phyloP scores from a whole-genome alignment of 2,329 filamentous ascomycete genomes.

The Botryosphaeria dothidea region DNA sequence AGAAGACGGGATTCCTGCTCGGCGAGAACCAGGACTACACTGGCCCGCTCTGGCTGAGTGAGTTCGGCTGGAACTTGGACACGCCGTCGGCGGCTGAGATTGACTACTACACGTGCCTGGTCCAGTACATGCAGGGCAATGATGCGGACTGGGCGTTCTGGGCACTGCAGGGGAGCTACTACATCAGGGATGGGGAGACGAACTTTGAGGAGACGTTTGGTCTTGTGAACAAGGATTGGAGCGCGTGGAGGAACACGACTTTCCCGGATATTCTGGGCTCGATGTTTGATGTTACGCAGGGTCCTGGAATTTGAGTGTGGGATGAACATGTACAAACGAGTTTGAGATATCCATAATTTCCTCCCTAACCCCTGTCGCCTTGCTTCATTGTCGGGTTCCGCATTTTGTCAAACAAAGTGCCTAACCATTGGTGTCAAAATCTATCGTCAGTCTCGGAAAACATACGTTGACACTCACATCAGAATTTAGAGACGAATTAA shows the following conservation, averaged over 20 bases:
- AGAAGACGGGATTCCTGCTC: conserved; percentile 55
- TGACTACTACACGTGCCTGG: conserved; percentile 54
- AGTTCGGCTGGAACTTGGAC: conserved; percentile 53
- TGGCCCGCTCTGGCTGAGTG: conserved; percentile 58
- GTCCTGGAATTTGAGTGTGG: conserved; percentile 31
- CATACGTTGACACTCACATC: too few species aligned
- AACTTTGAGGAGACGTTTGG: conserved; percentile 59
- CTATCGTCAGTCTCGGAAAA: too few species aligned
- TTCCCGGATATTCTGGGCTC: conserved; percentile 36
- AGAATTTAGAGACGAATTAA: too few species aligned
- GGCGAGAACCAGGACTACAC: conserved; percentile 50
- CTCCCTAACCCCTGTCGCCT: too few species aligned
- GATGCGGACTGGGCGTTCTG: conserved; percentile 63
- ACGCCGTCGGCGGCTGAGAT: conserved; percentile 49
- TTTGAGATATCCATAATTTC: too few species aligned
- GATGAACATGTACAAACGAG: not conserved
- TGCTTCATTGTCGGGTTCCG: too few species aligned
- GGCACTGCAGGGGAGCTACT: conserved; percentile 61
- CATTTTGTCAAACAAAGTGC: too few species aligned
- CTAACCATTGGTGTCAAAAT: too few species aligned
- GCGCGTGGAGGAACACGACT: conserved; percentile 40
- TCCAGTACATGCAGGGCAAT: conserved; percentile 55
- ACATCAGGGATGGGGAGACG: conserved; percentile 52
- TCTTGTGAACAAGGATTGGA: conserved; percentile 48
- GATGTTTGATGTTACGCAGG: conserved; percentile 46